These are phyloP conservation scores for Venturia nashicola DNA, from an alignment of 2,329 filamentous ascomycete species.

Conservation along the genomic window DNA sequence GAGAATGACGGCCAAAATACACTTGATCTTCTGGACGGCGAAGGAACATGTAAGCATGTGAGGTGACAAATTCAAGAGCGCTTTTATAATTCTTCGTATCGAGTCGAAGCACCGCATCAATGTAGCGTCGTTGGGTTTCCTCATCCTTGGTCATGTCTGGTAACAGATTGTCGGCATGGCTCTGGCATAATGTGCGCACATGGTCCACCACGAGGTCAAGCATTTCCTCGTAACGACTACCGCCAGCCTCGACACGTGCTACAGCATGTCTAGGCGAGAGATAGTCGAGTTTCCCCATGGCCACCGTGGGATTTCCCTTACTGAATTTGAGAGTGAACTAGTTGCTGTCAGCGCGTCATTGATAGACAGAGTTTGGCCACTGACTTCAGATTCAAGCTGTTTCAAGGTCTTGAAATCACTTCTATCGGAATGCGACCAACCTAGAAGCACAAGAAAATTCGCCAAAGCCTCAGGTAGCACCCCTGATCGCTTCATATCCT, in stretches of 20 bases:
- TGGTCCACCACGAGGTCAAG: conserved; percentile 20
- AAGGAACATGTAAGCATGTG: conserved; percentile 46
- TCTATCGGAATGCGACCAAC: conserved; percentile 55
- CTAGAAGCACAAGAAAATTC: conserved; percentile 77
- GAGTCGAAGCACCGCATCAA: conserved; percentile 37
- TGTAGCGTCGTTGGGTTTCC: conserved; percentile 30
- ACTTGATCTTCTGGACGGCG: not conserved
- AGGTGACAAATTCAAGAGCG: conserved; percentile 40
- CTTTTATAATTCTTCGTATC: conserved; percentile 48
- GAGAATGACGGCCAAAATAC: not conserved
- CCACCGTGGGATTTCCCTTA: conserved; percentile 75
- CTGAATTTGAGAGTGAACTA: conserved; percentile 82
- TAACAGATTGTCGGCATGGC: conserved; percentile 10
- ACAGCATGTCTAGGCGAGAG: conserved; percentile 62
- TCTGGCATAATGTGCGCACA: conserved; percentile 19
- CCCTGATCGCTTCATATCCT: conserved; percentile 42
- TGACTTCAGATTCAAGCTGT: conserved; percentile 53
- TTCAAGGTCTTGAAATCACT: conserved; percentile 58
- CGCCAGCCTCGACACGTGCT: conserved; percentile 32
- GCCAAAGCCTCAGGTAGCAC: conserved; percentile 52
- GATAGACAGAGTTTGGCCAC: conserved; percentile 27
- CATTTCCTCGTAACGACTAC: conserved; percentile 26
- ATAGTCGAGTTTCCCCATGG: conserved; percentile 66
- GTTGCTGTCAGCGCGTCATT: not conserved
- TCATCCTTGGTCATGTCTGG: conserved; percentile 4